These are phyloP conservation scores for Ploettnerulaceae sp. DNA, from an alignment of 2,329 filamentous ascomycete species.

Conservation along the genomic window DNA sequence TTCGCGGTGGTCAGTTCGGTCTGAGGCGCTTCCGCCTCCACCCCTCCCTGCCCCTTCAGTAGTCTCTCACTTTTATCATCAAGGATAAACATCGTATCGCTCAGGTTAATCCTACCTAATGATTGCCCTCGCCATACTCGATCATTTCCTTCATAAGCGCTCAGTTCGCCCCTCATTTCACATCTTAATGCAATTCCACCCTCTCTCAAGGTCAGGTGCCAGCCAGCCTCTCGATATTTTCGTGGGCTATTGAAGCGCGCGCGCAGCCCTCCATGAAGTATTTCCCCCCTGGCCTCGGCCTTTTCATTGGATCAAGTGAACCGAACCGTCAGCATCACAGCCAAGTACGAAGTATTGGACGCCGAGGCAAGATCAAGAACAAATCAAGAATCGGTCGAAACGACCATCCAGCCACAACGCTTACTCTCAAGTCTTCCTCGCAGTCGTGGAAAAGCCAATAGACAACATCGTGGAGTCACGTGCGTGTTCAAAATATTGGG, in stretches of 20 bases:
- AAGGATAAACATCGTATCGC: too few relatives aligned
- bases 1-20: background rate
- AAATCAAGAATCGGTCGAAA: background rate
- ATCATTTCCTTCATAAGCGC: conserved; percentile 18
- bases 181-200: conserved; percentile 9
- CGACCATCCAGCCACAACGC: background rate
- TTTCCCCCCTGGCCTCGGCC: background rate
- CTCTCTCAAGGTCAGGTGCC: conserved; percentile 16
- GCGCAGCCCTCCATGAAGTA: conserved; percentile 1
- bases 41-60: background rate
- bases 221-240: conserved; percentile 7
- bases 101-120: background rate
- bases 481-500: too few relatives aligned
- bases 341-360: conserved; percentile 13
- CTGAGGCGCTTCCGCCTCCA: background rate
- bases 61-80: background rate
- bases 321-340: background rate
- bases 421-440: too few relatives aligned
- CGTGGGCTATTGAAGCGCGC: conserved; percentile 22
- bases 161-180: conserved; percentile 12
- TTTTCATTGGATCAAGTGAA: conserved; percentile 13
- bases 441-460: background rate
- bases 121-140: background rate
- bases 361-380: conserved; percentile 9
- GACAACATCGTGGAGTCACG: background rate